phyloP scores from a whole-genome alignment of 305 asterid genomes.

The Fraxinus angustifolia region DNA sequence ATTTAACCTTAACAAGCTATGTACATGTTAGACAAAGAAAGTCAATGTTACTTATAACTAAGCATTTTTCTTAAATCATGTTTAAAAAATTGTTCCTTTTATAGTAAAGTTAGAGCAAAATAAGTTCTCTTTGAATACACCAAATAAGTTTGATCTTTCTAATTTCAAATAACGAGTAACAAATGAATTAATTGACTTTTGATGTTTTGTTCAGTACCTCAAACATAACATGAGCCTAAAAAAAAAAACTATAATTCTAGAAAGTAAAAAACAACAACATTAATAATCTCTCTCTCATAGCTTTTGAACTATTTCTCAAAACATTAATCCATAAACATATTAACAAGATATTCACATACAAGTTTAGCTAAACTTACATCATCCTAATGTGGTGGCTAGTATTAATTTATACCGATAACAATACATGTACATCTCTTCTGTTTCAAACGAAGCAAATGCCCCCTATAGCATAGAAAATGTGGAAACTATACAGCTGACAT shows the following conservation, averaged over 20 bases:
- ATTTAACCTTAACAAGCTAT: no score
- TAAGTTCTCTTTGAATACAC: not conserved
- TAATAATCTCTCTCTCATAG: not conserved
- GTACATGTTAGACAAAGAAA: not conserved
- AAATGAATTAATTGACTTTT: not conserved
- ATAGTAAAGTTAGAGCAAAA: not conserved
- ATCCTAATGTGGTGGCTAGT: conserved; percentile 3
- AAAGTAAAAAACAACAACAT: not conserved
- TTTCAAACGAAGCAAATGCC: not conserved
- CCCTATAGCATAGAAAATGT: no score
- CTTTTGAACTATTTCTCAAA: conserved; percentile 11
- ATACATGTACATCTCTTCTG: not conserved
- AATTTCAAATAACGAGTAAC: no score
- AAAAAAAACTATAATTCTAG: not conserved
- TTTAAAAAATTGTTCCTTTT: not conserved
- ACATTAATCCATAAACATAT: conserved; percentile 23
- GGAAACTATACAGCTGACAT: not conserved
- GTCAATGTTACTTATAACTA: no score
- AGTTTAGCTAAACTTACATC: conserved; percentile 2
- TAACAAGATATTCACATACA: conserved; percentile 40
- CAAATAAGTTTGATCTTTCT: not conserved
- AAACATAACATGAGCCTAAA: not conserved
- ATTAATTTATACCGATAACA: conserved; percentile 4
- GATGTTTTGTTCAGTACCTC: not conserved
- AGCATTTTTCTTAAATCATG: not conserved